Evolutionary conservation across 306 rosid species (phyloP), one percentile per base, ranked within the genome.

Genomic region (Echinosophora koreensis): DNA sequence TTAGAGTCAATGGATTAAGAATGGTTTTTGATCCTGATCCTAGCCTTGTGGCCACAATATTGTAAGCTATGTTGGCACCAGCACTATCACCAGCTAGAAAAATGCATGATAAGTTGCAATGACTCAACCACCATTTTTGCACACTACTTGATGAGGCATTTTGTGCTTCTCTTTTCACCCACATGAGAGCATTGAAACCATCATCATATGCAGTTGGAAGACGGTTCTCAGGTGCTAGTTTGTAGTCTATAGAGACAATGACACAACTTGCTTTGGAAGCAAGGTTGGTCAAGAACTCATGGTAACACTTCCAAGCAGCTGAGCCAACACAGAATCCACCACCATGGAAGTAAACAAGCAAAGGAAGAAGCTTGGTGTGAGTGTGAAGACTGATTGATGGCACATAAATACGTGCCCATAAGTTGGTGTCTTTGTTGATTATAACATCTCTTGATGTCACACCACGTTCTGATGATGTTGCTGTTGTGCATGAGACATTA

Each of bases 291-390:
- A 94, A 75, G 81, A 94, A 94, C 28, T 90, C 91, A 42, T 91
- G 94, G 87, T 92, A 94, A 77, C 97, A 90, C 59, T 86, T 86
- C 97, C 98, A 94, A 28, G 97, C 83, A 38, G 95, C 92, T 12
- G 97, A 94, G 55, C 97, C 98, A 60, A 92, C 86, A 63, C 98
- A 94, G 60, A 94, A 94, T n/a, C 98, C 98, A 17, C 97, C 97
- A 15, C 97, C 97, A 32, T 94, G 97, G 84, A 92, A 94, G 84
- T 90, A 94, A 63, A 94, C 83, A 57, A 94, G 70, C 83, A 90
- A 50, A 10, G 97, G 91, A 67, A 81, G 90, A 70, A 81, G 81
- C 68, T 46, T 70, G 51, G 73, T 8, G 4, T 73, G 73, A 46
- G 73, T 8, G 4, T 73, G 73, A 46, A 71, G 73, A 46, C 54